Percentiles rank a stretch among this genome's conserved stretches.
Conservation (phyloP, 2,329 filamentous ascomycete genomes). For the Truncatella angustata region DNA sequence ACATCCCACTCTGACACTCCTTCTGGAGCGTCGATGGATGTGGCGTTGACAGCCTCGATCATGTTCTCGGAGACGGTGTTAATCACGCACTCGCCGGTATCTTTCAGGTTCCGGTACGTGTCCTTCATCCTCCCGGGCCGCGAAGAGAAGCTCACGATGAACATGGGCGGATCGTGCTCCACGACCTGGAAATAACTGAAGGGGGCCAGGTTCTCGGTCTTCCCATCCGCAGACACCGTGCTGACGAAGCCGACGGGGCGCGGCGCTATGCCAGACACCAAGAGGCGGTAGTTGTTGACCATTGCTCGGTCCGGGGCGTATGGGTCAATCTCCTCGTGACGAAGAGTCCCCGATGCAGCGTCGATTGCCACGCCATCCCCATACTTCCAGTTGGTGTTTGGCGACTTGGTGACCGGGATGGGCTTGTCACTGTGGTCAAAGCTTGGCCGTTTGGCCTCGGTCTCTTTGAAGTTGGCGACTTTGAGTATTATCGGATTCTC, state of each 20-base stretch:
- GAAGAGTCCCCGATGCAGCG: conserved; percentile 5
- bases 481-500: too few relatives aligned
- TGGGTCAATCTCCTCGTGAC: conserved; percentile 10
- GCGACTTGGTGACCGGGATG: too few relatives aligned
- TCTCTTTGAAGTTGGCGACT: too few relatives aligned
- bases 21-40: conserved; percentile 55
- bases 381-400: conserved; percentile 7
- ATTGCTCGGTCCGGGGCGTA: conserved; percentile 10
- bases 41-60: conserved; percentile 61
- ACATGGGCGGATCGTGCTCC: conserved; percentile 59
- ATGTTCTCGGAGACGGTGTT: conserved; percentile 64
- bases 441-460: too few relatives aligned
- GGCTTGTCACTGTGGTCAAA: too few relatives aligned
- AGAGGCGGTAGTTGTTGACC: conserved; percentile 18
- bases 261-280: background rate
- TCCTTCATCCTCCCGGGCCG: background rate
- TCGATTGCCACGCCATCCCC: conserved; percentile 10
- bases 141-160: conserved; percentile 1
- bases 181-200: conserved; percentile 56
- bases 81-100: conserved; percentile 56
- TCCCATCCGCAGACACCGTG: background rate
- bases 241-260: conserved; percentile 2
- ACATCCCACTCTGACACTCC: conserved; percentile 47
- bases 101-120: conserved; percentile 39
- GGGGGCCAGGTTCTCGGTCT: conserved; percentile 3